Base-by-base conservation (phyloP, 768 basidiomycete genomes). In the Dacryopinax spathularia region DNA sequence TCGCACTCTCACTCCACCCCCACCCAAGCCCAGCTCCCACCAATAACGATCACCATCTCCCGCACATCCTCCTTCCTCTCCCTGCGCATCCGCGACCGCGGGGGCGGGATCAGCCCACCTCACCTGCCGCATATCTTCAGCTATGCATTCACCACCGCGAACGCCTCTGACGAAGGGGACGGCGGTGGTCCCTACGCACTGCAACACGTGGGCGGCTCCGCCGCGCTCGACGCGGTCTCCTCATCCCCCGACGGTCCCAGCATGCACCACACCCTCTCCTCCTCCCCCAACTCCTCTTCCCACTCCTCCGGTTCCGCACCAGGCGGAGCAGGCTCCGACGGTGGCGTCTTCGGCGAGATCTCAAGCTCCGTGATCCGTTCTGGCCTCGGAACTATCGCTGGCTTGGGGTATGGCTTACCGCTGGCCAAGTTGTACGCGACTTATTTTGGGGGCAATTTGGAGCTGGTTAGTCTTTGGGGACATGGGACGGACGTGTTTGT, bases 141-240 rank as follows among this genome's bases (percentile, higher is more conserved):
- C 18, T 94, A 94, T 72, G 89, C 89, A 5, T 94, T 92, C 72
- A 92, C 91, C 3, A 92, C 91, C 3, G 90, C 89, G 2, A 86
- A 84, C 5, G 75, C 80, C 41, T 76, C 75, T 10, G 75, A 74
- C 25, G 62, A 67, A 3, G 33, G 35, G 6, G 71, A 66, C 35
- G 67, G 71, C 4, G 86, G 83, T 33, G 88, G 88, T 0, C 88
- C 89, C 1, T 89, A 89, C 66, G 87, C 86, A 41, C 86, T 87
- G 41, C 85, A 90, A 69, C 81, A 87, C 66, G 75, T 88, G n/a
- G 84, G 88, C 20, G 86, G 89, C 0, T 79, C 79, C 66, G 87
- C 86, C 2, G 82, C 82, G 29, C 75, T 87, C 36, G 81, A 76
- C 13, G 75, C 71, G 1, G 75, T 74, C 33, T 66, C 66, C 2